These are phyloP conservation scores for Tricholoma sp. DNA, from an alignment of 768 basidiomycete genomes.

Conservation along the genomic window DNA sequence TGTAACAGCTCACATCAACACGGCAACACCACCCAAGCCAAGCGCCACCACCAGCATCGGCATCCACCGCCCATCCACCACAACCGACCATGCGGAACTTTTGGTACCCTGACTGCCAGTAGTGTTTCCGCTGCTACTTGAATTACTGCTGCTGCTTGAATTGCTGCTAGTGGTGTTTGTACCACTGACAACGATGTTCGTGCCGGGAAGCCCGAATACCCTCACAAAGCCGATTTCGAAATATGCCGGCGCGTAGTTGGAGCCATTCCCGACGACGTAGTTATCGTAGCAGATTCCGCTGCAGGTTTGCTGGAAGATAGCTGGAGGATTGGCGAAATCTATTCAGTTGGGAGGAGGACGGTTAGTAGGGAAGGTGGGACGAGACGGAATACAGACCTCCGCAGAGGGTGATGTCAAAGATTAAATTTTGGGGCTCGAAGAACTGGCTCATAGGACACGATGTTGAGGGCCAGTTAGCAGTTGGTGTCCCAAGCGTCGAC, in stretches of 20 bases:
- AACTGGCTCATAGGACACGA: slow-evolving; percentile 49
- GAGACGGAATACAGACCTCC: slow-evolving; percentile 35
- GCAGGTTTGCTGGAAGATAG: slow-evolving; percentile 57
- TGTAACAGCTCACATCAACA: background rate
- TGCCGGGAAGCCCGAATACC: slow-evolving; percentile 35
- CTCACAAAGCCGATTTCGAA: slow-evolving; percentile 66
- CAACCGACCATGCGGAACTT: background rate
- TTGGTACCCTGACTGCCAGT: slow-evolving; percentile 1
- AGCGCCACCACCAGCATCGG: background rate
- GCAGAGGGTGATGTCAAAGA: slow-evolving; percentile 72
- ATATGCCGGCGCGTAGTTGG: slow-evolving; percentile 60
- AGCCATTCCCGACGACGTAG: slow-evolving; percentile 59
- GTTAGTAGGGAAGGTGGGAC: slow-evolving; percentile 3
- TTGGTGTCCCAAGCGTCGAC: slow-evolving; percentile 56
- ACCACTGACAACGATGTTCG: slow-evolving; percentile 19
- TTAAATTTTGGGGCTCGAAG: slow-evolving; percentile 60
- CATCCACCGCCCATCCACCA: background rate
- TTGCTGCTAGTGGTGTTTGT: background rate
- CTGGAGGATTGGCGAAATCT: slow-evolving; percentile 48
- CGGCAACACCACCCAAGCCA: background rate
- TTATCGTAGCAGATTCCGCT: slow-evolving; percentile 63
- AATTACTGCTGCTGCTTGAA: background rate
- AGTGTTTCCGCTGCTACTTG: background rate
- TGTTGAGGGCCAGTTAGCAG: slow-evolving; percentile 59
- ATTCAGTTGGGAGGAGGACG: background rate